Evolutionary conservation across 2,329 filamentous ascomycete species (phyloP).

Genomic region (Didymellaceae sp.): DNA sequence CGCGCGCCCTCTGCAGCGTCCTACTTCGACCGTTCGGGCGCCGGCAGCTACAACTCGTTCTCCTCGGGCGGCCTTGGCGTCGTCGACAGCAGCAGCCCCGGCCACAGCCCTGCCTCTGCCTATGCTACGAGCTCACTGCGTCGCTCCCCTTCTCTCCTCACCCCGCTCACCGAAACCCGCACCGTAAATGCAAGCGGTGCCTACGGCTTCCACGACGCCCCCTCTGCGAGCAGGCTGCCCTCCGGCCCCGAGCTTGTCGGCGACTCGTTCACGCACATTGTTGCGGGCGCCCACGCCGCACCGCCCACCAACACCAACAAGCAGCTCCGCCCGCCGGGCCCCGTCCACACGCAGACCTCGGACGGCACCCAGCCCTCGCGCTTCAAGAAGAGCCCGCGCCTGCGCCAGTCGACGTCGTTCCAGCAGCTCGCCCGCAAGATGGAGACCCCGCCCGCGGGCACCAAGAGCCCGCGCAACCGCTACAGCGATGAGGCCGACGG

Average conservation of each 20-base stretch:
- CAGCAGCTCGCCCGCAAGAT: slow-evolving; percentile 52
- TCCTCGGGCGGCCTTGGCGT: slow-evolving; percentile 20
- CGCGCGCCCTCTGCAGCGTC: slow-evolving; percentile 28
- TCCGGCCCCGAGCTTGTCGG: slow-evolving; percentile 15
- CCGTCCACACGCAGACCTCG: slow-evolving; percentile 37
- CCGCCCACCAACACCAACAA: slow-evolving; percentile 25
- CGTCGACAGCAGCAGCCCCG: slow-evolving; percentile 15
- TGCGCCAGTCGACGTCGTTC: slow-evolving; percentile 53
- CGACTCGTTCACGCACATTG: slow-evolving; percentile 13
- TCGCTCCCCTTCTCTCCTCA: slow-evolving; percentile 26
- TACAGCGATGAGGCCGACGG: slow-evolving; percentile 48
- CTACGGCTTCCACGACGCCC: slow-evolving; percentile 13
- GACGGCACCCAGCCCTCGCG: slow-evolving; percentile 26
- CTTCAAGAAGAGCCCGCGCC: slow-evolving; percentile 36
- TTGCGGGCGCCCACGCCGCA: slow-evolving; percentile 14
- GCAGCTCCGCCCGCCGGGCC: slow-evolving; percentile 34
- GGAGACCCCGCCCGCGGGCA: slow-evolving; percentile 50
- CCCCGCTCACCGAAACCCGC: slow-evolving; percentile 24
- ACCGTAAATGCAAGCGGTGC: slow-evolving; percentile 20
- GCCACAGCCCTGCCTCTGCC: no score
- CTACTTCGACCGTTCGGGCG: slow-evolving; percentile 25
- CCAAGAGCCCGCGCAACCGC: slow-evolving; percentile 48
- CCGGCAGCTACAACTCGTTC: slow-evolving; percentile 10
- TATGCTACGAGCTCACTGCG: slow-evolving; percentile 13
- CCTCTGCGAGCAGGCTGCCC: slow-evolving; percentile 6